phyloP scores from a whole-genome alignment of 1,284 basidiomycete species.

The Thecaphora thlaspeos region DNA sequence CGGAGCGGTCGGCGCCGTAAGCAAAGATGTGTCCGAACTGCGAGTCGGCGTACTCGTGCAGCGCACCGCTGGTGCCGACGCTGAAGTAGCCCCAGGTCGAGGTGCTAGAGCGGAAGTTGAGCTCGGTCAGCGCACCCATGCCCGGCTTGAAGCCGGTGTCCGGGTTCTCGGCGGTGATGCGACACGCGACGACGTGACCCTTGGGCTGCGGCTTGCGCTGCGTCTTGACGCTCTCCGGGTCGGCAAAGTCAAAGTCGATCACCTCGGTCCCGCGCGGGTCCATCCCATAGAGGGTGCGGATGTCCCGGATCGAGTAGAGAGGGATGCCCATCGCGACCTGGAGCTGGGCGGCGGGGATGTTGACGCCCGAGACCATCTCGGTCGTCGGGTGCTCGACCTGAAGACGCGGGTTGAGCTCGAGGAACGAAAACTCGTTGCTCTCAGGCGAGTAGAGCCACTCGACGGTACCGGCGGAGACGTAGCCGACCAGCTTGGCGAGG shows the following conservation, averaged over 20 bases:
- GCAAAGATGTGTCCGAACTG: conserved; percentile 97
- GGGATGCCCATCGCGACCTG: conserved; percentile 99
- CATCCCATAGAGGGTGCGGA: conserved; percentile 86
- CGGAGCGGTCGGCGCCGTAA: conserved; percentile 91
- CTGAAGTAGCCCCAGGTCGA: conserved; percentile 92
- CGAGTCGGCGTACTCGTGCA: conserved; percentile 86
- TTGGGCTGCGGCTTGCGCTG: conserved; percentile 96
- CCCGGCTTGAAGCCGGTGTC: conserved; percentile 99
- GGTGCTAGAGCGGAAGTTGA: conserved; percentile 98
- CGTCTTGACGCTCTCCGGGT: conserved; percentile 76
- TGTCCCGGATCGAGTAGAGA: conserved; percentile 90
- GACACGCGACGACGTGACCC: conserved; percentile 97
- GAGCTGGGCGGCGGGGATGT: conserved; percentile 94
- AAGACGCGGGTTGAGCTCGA: conserved; percentile 98
- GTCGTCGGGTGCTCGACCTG: conserved; percentile 97
- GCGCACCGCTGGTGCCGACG: conserved; percentile 87
- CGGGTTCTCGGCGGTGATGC: conserved; percentile 99
- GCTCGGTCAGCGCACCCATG: conserved; percentile 91
- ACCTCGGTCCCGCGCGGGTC: conserved; percentile 43
- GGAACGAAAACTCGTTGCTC: conserved; percentile 92
- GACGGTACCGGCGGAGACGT: conserved; percentile 97
- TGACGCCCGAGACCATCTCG: conserved; percentile 98
- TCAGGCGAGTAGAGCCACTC: conserved; percentile 96
- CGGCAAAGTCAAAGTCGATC: conserved; percentile 82
- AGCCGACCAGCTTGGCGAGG: conserved; percentile 95